Percentiles rank a stretch among this genome's conserved stretches.
phyloP scores from a whole-genome alignment of 208 protist genomes.

The Zelonia costaricensis region DNA sequence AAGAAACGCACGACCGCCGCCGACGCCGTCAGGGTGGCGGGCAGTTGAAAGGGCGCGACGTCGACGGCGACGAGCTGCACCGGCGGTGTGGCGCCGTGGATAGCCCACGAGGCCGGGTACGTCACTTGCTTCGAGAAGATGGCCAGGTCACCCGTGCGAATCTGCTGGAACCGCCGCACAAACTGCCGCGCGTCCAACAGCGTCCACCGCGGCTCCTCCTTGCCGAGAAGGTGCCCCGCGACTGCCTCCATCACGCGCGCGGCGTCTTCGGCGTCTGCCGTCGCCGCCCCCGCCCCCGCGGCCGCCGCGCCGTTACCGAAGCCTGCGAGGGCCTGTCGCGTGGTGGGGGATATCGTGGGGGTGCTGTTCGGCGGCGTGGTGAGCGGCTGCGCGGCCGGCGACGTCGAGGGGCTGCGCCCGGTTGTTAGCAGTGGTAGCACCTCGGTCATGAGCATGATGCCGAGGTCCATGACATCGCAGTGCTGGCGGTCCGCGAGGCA shows the following conservation, averaged over 20 bases:
- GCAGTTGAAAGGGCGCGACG: slow-evolving; percentile 25
- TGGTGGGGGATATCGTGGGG: slow-evolving; percentile 8
- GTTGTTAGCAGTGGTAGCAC: slow-evolving; percentile 14
- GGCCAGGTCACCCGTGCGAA: slow-evolving; percentile 34
- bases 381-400: no score
- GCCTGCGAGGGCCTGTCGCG: slow-evolving; percentile 3
- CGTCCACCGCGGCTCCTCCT: slow-evolving; percentile 53
- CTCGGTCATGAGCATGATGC: slow-evolving; percentile 36
- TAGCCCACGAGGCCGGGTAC: slow-evolving; percentile 49
- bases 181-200: slow-evolving; percentile 59
- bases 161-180: slow-evolving; percentile 57
- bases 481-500: slow-evolving; percentile 21
- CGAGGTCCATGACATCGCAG: slow-evolving; percentile 31
- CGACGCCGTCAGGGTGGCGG: not conserved
- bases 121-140: slow-evolving; percentile 49
- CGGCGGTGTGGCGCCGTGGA: slow-evolving; percentile 28
- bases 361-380: slow-evolving; percentile 1
- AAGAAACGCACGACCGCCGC: slow-evolving; percentile 19
- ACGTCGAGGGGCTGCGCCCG: not conserved
- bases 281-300: not conserved
- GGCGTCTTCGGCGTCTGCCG: no score
- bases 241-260: slow-evolving; percentile 51
- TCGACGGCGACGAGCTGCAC: slow-evolving; percentile 35
- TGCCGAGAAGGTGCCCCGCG: slow-evolving; percentile 57
- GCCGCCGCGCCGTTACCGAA: not conserved